Percentiles rank a stretch among this genome's conserved stretches.
These are phyloP conservation scores for Leccinum broughii DNA, from an alignment of 768 basidiomycete genomes.

Conservation along the genomic window DNA sequence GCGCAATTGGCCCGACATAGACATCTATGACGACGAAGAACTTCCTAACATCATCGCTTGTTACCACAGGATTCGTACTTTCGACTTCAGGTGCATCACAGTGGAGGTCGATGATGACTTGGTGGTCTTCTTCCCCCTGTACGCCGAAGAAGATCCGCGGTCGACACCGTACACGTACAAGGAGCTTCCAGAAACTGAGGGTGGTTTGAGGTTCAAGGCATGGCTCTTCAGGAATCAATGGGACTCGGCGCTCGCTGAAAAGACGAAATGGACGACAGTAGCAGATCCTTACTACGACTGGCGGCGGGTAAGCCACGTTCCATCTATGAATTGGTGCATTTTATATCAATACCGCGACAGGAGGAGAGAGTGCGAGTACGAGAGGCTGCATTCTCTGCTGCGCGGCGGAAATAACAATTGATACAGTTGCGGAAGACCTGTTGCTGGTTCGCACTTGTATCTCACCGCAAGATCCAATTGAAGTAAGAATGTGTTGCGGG, in stretches of 20 bases:
- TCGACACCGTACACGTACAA: neutral
- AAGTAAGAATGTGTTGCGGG: too few relatives aligned
- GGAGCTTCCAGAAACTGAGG: neutral
- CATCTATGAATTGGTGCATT: neutral
- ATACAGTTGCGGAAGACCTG: too few relatives aligned
- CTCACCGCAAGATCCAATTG: too few relatives aligned
- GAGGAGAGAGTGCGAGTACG: neutral
- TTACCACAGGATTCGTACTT: neutral
- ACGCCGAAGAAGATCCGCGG: neutral
- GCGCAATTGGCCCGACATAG: neutral
- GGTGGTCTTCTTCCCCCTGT: neutral
- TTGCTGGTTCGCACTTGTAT: too few relatives aligned
- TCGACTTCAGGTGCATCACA: neutral
- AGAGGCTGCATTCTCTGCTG: neutral
- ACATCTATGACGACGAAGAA: neutral
- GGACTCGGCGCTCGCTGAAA: neutral
- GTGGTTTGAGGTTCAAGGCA: neutral
- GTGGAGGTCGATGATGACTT: neutral
- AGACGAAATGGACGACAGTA: neutral
- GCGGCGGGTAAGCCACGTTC: neutral
- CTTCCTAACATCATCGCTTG: neutral
- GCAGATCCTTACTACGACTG: neutral
- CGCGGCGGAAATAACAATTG: neutral
- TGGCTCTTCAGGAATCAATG: neutral
- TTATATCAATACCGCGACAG: neutral